phyloP scores from a whole-genome alignment of 129 eudicot genomes.

The Artemisia tridentata region DNA sequence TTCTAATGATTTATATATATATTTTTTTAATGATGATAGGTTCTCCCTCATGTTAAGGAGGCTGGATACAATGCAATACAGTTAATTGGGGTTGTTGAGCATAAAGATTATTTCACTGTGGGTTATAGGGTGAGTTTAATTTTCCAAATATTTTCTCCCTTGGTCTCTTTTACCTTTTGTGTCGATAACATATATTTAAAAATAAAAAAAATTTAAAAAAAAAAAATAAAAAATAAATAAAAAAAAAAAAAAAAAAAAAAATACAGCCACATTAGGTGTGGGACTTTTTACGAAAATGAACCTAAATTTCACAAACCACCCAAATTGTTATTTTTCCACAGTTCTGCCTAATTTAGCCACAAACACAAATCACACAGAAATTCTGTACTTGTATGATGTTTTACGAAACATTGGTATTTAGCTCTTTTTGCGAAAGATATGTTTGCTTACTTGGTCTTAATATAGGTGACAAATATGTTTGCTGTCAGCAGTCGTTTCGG shows the following conservation, averaged over 20 bases:
- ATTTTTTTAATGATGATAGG: slow-evolving; percentile 32
- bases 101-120: slow-evolving; percentile 88
- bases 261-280: too few species aligned
- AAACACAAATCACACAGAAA: too few species aligned
- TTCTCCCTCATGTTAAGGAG: slow-evolving; percentile 81
- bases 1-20: neutral
- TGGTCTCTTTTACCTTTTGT: neutral
- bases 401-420: neutral
- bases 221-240: too few species aligned
- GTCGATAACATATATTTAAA: too few species aligned
- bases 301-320: too few species aligned
- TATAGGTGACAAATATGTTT: slow-evolving; percentile 89
- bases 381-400: neutral
- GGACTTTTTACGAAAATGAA: too few species aligned
- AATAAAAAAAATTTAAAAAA: too few species aligned
- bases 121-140: slow-evolving; percentile 86
- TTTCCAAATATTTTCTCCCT: neutral
- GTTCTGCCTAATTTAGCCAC: too few species aligned
- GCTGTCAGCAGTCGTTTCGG: slow-evolving; percentile 99
- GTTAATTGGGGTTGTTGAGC: slow-evolving; percentile 90
- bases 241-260: too few species aligned
- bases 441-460: neutral
- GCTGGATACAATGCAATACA: slow-evolving; percentile 94
- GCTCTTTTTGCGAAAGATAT: neutral
- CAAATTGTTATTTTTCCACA: too few species aligned